A percentile compares a stretch with the other conserved stretches of the same genome.
Conservation (phyloP, 106 monocot species). For the Chionographis japonica region DNA sequence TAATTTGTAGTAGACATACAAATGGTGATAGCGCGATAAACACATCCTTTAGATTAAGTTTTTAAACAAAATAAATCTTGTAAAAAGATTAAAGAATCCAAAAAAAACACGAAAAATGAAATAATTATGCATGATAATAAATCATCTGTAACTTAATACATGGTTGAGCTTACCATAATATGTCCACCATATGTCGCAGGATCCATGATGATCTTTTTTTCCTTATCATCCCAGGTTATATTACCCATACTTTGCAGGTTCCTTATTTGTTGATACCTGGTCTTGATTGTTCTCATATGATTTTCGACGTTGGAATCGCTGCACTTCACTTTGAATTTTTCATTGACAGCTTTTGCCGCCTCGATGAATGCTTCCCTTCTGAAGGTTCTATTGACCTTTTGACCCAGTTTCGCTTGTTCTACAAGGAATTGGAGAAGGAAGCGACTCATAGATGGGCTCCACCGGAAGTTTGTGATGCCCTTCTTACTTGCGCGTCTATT, state of each 20-base stretch:
- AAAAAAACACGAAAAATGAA: too few species aligned
- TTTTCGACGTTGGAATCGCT: slow-evolving; percentile 28
- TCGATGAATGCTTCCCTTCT: slow-evolving; percentile 24
- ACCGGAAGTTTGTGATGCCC: slow-evolving; percentile 25
- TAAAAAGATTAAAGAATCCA: neutral
- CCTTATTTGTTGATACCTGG: slow-evolving; percentile 20
- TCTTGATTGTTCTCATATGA: slow-evolving; percentile 32
- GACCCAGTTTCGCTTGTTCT: slow-evolving; percentile 23
- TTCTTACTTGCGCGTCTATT: slow-evolving; percentile 21
- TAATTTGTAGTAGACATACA: too few species aligned
- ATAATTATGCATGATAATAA: neutral
- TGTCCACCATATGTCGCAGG: slow-evolving; percentile 7
- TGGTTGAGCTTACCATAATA: slow-evolving; percentile 10
- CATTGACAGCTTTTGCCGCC: slow-evolving; percentile 28
- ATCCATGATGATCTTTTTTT: slow-evolving; percentile 30
- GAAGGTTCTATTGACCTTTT: slow-evolving; percentile 29
- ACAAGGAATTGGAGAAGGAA: slow-evolving; percentile 27
- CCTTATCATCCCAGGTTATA: slow-evolving; percentile 13
- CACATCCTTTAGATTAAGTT: neutral
- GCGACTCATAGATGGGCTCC: slow-evolving; percentile 29
- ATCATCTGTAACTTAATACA: too few species aligned
- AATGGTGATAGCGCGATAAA: too few species aligned
- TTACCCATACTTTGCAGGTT: slow-evolving; percentile 13
- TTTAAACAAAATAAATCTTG: neutral
- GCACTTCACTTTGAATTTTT: slow-evolving; percentile 22